Conservation (phyloP, 2,329 filamentous ascomycete genomes). For the Kalmusia sp. region DNA sequence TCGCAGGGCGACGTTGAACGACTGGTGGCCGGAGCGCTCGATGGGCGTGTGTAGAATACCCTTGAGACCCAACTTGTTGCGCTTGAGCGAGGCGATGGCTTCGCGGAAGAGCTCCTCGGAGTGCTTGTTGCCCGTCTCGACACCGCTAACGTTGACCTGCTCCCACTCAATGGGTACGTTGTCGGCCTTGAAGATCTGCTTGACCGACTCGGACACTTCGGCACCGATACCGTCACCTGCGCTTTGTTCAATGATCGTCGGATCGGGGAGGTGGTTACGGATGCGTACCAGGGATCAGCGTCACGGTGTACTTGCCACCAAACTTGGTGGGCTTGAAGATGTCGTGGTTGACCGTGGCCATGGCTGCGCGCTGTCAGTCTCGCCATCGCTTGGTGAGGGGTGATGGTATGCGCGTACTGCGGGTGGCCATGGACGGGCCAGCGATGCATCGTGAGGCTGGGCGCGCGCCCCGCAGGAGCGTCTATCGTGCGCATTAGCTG, state of each 20-base stretch:
- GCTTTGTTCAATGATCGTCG: constrained; percentile 27
- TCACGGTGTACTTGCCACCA: constrained; percentile 99
- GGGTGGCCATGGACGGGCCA: constrained; percentile 59
- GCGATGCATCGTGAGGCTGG: constrained; percentile 54
- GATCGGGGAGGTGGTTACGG: constrained; percentile 23
- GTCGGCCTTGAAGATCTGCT: constrained; percentile 99
- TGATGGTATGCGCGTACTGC: constrained; percentile 55
- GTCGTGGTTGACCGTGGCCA: constrained; percentile 80
- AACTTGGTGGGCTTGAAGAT: constrained; percentile 99
- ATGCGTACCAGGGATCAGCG: constrained; percentile 84
- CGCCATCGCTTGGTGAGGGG: not conserved
- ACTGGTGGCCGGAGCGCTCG: constrained; percentile 95
- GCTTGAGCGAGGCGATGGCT: constrained; percentile 91
- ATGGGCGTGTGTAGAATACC: constrained; percentile 98
- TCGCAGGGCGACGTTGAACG: constrained; percentile 98
- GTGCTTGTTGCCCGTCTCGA: constrained; percentile 83
- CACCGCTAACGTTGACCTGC: constrained; percentile 92
- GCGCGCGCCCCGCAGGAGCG: constrained; percentile 63
- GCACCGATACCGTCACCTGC: constrained; percentile 92
- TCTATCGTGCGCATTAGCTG: constrained; percentile 50
- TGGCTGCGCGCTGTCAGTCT: constrained; percentile 33
- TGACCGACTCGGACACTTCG: constrained; percentile 97
- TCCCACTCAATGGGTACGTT: constrained; percentile 99
- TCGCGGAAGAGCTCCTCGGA: constrained; percentile 96
- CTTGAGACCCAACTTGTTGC: constrained; percentile 99